Conservation (phyloP, 202 grass and related monocot species). For the Eragrostis tef region DNA sequence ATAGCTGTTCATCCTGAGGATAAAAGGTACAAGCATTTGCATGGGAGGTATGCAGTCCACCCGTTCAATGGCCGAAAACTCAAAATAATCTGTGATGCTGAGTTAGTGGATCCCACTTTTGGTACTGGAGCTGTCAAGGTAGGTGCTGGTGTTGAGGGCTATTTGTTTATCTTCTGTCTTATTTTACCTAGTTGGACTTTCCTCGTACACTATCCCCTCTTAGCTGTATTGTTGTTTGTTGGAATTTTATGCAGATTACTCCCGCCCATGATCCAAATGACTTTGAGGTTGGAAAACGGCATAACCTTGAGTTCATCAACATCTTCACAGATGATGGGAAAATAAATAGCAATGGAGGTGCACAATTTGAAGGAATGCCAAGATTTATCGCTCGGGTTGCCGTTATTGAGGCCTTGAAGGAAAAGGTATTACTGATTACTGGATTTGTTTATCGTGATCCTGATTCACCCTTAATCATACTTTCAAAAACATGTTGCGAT, state of each 20-base stretch:
- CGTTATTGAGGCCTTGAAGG: slow-evolving; percentile 72
- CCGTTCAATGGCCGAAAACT: slow-evolving; percentile 79
- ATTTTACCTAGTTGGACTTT: slow-evolving; percentile 27
- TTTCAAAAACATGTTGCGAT: slow-evolving; percentile 16
- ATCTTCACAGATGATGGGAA: slow-evolving; percentile 92
- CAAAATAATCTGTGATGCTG: slow-evolving; percentile 84
- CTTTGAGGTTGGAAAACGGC: slow-evolving; percentile 90
- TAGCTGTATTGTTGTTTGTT: slow-evolving; percentile 31
- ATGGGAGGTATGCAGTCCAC: slow-evolving; percentile 78
- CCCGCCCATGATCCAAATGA: slow-evolving; percentile 94
- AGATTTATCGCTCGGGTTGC: slow-evolving; percentile 70
- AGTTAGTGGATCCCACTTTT: slow-evolving; percentile 77
- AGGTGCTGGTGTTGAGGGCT: slow-evolving; percentile 5
- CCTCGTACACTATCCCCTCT: slow-evolving; percentile 4
- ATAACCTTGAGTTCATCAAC: slow-evolving; percentile 90
- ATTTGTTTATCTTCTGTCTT: slow-evolving; percentile 22
- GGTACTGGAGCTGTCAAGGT: slow-evolving; percentile 97
- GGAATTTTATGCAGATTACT: slow-evolving; percentile 73
- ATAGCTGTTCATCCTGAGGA: slow-evolving; percentile 89
- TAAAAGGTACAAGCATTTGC: slow-evolving; percentile 75
- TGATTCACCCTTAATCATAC: not conserved
- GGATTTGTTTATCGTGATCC: no score
- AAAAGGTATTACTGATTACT: slow-evolving; percentile 54
- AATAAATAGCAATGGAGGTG: slow-evolving; percentile 76
- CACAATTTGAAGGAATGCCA: slow-evolving; percentile 82